Conservation (phyloP, 177 flowering plant genomes). For the Vitis hybrid region DNA sequence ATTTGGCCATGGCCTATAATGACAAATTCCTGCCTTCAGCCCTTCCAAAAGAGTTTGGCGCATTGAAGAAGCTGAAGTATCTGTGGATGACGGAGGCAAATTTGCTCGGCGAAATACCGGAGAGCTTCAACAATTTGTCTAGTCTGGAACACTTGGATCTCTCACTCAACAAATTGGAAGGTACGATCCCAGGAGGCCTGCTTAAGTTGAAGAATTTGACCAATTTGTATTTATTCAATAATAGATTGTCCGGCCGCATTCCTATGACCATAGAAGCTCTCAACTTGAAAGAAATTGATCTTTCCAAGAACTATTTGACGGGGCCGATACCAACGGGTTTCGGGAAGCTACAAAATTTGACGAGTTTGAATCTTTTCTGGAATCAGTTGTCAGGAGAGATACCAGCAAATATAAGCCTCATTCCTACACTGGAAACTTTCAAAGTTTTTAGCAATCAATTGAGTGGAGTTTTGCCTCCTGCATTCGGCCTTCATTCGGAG, state of each 20-base stretch:
- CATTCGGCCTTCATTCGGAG: conserved; percentile 35
- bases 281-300: conserved; percentile 29
- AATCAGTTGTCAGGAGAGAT: conserved; percentile 40
- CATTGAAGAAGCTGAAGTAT: conserved; percentile 24
- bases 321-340: conserved; percentile 41
- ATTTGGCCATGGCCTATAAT: conserved; percentile 25
- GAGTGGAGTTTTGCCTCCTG: conserved; percentile 35
- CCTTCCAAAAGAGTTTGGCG: conserved; percentile 26
- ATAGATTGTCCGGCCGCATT: conserved; percentile 33
- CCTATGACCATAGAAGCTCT: conserved; percentile 20
- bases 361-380: conserved; percentile 14
- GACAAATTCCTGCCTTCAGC: conserved; percentile 15
- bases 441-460: conserved; percentile 32
- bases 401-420: conserved; percentile 27
- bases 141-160: conserved; percentile 33
- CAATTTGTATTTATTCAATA: conserved; percentile 23
- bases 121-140: conserved; percentile 15
- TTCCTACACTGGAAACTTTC: conserved; percentile 27
- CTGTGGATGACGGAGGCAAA: conserved; percentile 33
- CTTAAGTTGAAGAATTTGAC: conserved; percentile 32
- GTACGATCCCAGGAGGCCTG: conserved; percentile 25
- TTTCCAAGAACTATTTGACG: conserved; percentile 32
- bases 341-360: conserved; percentile 28
- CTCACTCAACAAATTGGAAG: conserved; percentile 24
- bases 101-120: conserved; percentile 39